Percentiles rank a stretch among this genome's conserved stretches.
These are phyloP conservation scores for Rhodotorula sp. DNA, from an alignment of 1,284 basidiomycete species.

Conservation along the genomic window DNA sequence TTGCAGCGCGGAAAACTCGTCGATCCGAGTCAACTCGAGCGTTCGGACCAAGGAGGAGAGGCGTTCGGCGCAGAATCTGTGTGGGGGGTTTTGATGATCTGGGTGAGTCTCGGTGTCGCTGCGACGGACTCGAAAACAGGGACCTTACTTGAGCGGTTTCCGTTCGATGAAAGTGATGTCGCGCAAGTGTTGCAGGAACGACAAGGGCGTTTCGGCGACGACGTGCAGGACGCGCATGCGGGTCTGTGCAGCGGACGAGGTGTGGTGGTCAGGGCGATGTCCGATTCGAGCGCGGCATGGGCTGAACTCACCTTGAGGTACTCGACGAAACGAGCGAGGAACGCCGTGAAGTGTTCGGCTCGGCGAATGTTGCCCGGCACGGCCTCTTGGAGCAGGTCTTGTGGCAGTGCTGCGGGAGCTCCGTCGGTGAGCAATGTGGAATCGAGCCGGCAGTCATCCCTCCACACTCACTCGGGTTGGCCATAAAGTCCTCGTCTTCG, in stretches of 20 bases:
- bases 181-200: conserved; percentile 96
- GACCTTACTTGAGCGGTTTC: conserved; percentile 76
- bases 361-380: conserved; percentile 98
- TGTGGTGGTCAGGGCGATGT: neutral
- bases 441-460: neutral
- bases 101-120: neutral
- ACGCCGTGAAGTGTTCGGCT: conserved; percentile 98
- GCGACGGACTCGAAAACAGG: neutral
- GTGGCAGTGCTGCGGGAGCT: conserved; percentile 69
- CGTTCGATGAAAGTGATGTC: conserved; percentile 99
- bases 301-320: conserved; percentile 77
- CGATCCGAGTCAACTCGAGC: conserved; percentile 82
- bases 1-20: conserved; percentile 88
- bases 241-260: conserved; percentile 61
- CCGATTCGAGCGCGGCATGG: no score
- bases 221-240: conserved; percentile 98
- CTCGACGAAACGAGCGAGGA: conserved; percentile 96
- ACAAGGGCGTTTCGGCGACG: conserved; percentile 98
- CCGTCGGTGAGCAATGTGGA: conserved; percentile 27
- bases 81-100: no score
- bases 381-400: conserved; percentile 91
- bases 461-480: conserved; percentile 70
- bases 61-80: conserved; percentile 92
- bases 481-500: conserved; percentile 80
- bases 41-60: conserved; percentile 92